phyloP scores from a whole-genome alignment of 345 rosid genomes.

The Moricandia moricandioides region DNA sequence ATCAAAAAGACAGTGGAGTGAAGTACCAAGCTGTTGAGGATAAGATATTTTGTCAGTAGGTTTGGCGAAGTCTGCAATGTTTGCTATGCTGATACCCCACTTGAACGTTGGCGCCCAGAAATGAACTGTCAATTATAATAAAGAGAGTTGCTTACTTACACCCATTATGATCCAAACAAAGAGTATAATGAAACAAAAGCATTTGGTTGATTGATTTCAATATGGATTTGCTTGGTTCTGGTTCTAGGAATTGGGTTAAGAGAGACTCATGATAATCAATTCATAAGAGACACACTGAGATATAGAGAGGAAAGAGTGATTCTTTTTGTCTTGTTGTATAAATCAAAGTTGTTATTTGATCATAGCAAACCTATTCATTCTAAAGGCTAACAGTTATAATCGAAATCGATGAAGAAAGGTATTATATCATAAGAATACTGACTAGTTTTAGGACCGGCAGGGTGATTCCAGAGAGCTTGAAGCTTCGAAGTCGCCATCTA shows the following conservation, averaged over 20 bases:
- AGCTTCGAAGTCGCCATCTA: conserved; percentile 77
- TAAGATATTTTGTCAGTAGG: conserved; percentile 53
- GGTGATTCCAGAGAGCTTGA: conserved; percentile 94
- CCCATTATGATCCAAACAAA: neutral
- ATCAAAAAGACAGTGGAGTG: too few relatives aligned
- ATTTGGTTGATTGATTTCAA: neutral
- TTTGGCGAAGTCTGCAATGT: conserved; percentile 48
- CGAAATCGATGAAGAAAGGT: neutral
- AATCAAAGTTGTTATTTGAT: neutral
- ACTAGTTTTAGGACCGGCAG: conserved; percentile 94
- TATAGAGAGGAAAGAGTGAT: neutral
- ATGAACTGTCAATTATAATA: conserved; percentile 52
- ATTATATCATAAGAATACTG: neutral
- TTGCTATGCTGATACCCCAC: conserved; percentile 54
- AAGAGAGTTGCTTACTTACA: neutral
- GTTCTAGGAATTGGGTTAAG: neutral
- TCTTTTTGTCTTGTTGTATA: neutral
- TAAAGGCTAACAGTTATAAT: neutral
- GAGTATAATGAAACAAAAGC: neutral
- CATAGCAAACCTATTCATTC: neutral
- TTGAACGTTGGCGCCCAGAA: conserved; percentile 63
- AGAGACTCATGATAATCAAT: neutral
- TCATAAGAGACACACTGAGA: neutral
- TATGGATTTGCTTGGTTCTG: neutral
- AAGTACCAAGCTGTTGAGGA: conserved; percentile 44